Base-by-base conservation (phyloP, 768 basidiomycete genomes). In the Podaxis mareebaensis region DNA sequence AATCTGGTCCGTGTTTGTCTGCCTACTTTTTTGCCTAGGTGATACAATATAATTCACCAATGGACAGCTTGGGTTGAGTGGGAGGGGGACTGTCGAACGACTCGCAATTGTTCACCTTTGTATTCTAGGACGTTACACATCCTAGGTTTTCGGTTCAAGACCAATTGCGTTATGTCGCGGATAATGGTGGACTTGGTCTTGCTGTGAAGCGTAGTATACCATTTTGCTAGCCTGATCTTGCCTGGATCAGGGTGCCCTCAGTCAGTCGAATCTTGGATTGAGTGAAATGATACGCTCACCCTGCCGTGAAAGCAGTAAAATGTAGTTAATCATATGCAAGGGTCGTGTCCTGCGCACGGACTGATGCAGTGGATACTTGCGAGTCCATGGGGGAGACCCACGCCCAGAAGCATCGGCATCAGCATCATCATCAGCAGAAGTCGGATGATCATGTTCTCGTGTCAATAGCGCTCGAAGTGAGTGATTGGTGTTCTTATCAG, bases 51-150 rank as follows among this genome's bases (percentile, higher is more conserved):
- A 51, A 28, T 22, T 15, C 20, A 8, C 11, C 5, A 51, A 10
- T 28, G 20, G 6, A 51, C n/a, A 17, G 5, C 10, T 20, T 51
- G 8, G 20, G 12, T 20, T 28, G 13, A 51, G 8, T 28, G 26
- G 24, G 10, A 24, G 5, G 20, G 24, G 12, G 10, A 51, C 13
- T 3, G 26, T 26, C 8, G 33, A 33, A 33, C 33, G 33, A 33
- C 33, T 33, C 3, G 33, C 33, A 33, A 33, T 28, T 22, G 20
- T 51, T 51, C 64, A 90, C 96, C 96, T 79, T 96, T 97, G 81
- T 97, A 97, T 73, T 99, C 96, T 44, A 98, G 76, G 70, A 99
- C 91, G 76, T 98, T 99, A 73, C 95, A 97, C 93, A 95, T 96
- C 60, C 91, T 83, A 55, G 92, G 92, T 63, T 92, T 83, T 56